Base-by-base conservation (phyloP, 2,329 filamentous ascomycete genomes). In the Trichoderma koningii region DNA sequence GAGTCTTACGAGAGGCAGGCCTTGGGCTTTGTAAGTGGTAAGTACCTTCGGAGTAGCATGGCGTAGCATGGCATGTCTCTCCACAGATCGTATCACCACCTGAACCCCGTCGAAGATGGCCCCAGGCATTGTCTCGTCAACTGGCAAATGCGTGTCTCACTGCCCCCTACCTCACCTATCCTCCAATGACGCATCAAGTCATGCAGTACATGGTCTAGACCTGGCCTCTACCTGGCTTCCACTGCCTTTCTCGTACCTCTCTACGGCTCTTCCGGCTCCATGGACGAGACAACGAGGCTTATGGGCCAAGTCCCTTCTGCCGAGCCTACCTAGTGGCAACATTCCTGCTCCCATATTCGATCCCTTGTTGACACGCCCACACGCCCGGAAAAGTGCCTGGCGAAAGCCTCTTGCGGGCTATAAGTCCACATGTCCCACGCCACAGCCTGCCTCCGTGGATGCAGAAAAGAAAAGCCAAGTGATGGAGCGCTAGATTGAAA, bases 311-410 rank as follows among this genome's bases (percentile, higher is more conserved):
- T 34, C 34, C 50, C 48, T 45, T 60, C 44, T 50, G 56, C 45
- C 56, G 56, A 60, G 14, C 28, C 9, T 30, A 30, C 56, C 56
- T 28, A 60, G 56, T 60, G 56, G 56, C 56, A 38, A 60, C 56
- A 60, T 51, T 60, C 56, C 56, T 50, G 19, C 52, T 44, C 52
- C 52, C 52, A 44, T 42, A 14, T 38, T 4, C 21, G 21, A 23
- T 23, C 34, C 34, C 34, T 38, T 38, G 34, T 38, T 38, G 34
- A 38, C 34, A 38, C 34, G 34, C 12, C 34, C 34, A 55, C 34
- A 42, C 10, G 52, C 34, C 52, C 52, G 26, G 38, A 55, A 44
- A 7, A n/a, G 42, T 44, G 42, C 50, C 30, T 52, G 50, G 50
- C 12, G 3, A 38, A 38, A 38, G 34, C 34, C 34, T 38, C 34